These are phyloP conservation scores for Apophysomyces ossiformis DNA, from an alignment of 371 early-diverging fungal genomes.

Conservation along the genomic window DNA sequence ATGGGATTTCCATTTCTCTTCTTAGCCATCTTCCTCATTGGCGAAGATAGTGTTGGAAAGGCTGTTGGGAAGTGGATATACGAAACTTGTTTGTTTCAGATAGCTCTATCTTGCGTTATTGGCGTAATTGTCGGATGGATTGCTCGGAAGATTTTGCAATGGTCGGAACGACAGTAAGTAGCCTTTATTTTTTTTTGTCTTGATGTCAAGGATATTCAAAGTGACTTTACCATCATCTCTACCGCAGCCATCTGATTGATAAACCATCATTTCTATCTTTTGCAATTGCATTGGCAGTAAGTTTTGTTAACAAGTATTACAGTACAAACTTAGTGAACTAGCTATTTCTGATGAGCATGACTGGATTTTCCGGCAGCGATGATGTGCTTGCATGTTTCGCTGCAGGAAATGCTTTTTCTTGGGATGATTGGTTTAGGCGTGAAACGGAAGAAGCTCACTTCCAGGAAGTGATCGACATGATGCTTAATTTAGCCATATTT, in stretches of 20 bases:
- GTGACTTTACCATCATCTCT: too few species aligned
- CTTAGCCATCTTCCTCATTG: slow-evolving; percentile 77
- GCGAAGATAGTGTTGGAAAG: slow-evolving; percentile 55
- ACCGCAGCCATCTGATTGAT: slow-evolving; percentile 75
- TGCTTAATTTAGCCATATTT: slow-evolving; percentile 92
- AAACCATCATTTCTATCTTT: slow-evolving; percentile 91
- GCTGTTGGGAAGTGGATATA: slow-evolving; percentile 84
- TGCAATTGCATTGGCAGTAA: slow-evolving; percentile 86
- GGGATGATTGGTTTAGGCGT: slow-evolving; percentile 90
- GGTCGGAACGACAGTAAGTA: slow-evolving; percentile 66
- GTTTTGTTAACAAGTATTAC: slow-evolving; percentile 14
- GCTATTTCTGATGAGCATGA: slow-evolving; percentile 81
- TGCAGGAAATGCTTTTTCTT: slow-evolving; percentile 90
- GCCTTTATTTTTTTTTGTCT: background rate
- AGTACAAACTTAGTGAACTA: slow-evolving; percentile 21
- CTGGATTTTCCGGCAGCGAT: slow-evolving; percentile 83
- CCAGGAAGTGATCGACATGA: slow-evolving; percentile 91
- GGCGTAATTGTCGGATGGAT: slow-evolving; percentile 82
- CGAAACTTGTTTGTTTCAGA: slow-evolving; percentile 79
- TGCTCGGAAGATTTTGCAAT: slow-evolving; percentile 73
- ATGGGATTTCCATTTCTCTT: slow-evolving; percentile 90
- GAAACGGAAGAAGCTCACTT: slow-evolving; percentile 88
- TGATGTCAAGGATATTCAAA: too few species aligned
- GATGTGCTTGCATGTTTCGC: slow-evolving; percentile 92
- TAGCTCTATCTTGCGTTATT: slow-evolving; percentile 73